These are phyloP conservation scores for Deuterostichococcus epilithicus DNA, from an alignment of 139 green algal species.

Conservation along the genomic window DNA sequence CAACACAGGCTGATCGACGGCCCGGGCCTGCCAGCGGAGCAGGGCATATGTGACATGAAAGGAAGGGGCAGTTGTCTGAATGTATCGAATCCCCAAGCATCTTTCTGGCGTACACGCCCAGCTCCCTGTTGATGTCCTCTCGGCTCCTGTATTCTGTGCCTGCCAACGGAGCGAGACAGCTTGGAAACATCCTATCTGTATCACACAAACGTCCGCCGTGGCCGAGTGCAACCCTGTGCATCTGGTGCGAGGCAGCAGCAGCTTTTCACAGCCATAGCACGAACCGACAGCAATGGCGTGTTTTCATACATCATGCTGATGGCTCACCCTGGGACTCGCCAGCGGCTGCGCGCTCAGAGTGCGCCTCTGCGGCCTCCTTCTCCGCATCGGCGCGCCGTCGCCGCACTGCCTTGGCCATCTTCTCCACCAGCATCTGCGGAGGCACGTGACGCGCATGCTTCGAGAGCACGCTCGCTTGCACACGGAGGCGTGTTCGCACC, in stretches of 20 bases:
- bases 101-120: no score
- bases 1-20: not conserved
- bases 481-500: no score
- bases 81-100: no score
- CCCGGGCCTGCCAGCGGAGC: constrained; percentile 40
- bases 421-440: constrained; percentile 59
- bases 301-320: not conserved
- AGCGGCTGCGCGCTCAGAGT: constrained; percentile 8
- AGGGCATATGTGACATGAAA: no score
- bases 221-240: not conserved
- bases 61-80: no score
- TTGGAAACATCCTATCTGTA: not conserved
- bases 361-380: constrained; percentile 37
- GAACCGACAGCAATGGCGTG: no score
- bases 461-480: no score
- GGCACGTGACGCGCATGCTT: not conserved
- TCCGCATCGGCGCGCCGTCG: constrained; percentile 37
- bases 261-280: no score
- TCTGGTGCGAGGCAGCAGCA: no score
- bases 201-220: not conserved
- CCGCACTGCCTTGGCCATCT: constrained; percentile 51
- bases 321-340: not conserved
- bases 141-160: no score
- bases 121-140: no score
- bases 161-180: no score